Base-by-base conservation (phyloP, 345 rosid species). In the Draba incana region DNA sequence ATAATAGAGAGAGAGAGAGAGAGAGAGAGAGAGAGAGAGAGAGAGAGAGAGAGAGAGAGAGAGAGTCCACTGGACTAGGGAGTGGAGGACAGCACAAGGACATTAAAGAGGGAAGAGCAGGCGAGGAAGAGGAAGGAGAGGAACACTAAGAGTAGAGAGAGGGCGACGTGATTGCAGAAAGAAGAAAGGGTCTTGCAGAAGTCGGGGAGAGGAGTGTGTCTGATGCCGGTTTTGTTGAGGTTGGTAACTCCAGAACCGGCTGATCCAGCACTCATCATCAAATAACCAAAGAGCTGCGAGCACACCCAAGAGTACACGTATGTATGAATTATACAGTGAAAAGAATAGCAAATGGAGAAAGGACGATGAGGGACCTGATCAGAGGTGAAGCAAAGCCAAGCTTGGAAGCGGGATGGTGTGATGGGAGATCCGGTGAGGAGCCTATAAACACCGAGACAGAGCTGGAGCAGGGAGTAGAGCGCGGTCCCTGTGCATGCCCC, bases 201-300 rank as follows among this genome's bases (percentile, higher is more conserved):
- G 77, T 88, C 83, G 0, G 98, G 96, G 6, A 90, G 80, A 31
- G 87, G 79, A 3, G 92, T 79, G 55, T 86, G 96, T 28, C 73
- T 77, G 70, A 93, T 83, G 43, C 98, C 97, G 0, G 87, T 85
- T 41, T 82, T 85, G 70, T 93, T 93, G 81, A 90, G 83, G 84
- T 88, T 87, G 50, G 84, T 81, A 24, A 90, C 88, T 33, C 96
- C 96, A 0, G 86, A 79, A 49, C 93, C 84, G 27, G 98, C 94
- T 13, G 97, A 85, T 5, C 88, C 96, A 1, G 92, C 96, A 54
- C 96, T 84, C 65, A 82, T 62, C 90, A 79, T 75, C 50, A 81
- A 84, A 52, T 83, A 86, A 1, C 93, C 82, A 25, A 90, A 81
- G 57, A 86, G 78, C 96, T 91, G 82, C 69, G 48, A 25, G 2